Evolutionary conservation across 352 stramenopile genomes (phyloP).

Genomic region (Globisporangium viniferum): DNA sequence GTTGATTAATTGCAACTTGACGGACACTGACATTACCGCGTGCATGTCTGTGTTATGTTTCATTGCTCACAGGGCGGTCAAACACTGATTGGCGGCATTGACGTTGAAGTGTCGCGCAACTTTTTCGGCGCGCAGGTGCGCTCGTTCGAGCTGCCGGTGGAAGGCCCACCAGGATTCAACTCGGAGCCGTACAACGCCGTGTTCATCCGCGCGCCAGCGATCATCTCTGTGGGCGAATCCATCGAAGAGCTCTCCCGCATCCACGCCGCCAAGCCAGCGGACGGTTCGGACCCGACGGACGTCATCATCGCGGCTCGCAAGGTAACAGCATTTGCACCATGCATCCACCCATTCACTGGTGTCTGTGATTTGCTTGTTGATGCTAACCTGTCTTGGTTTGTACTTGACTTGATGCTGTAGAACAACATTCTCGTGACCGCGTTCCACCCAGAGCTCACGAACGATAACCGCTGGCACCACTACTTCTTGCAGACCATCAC

Average conservation of each 20-base stretch:
- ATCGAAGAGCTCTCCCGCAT: conserved; percentile 92
- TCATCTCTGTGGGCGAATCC: conserved; percentile 87
- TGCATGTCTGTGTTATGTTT: conserved; percentile 19
- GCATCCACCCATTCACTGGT: not conserved
- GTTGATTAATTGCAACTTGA: conserved; percentile 16
- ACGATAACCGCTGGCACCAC: conserved; percentile 92
- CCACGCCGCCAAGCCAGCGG: conserved; percentile 57
- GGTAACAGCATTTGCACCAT: conserved; percentile 17
- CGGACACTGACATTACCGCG: conserved; percentile 31
- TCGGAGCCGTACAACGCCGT: conserved; percentile 89
- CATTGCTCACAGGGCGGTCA: conserved; percentile 71
- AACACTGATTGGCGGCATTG: conserved; percentile 92
- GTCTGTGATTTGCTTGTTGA: not conserved
- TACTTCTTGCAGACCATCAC: conserved; percentile 90
- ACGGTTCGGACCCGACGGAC: conserved; percentile 73
- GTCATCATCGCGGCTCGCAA: conserved; percentile 82
- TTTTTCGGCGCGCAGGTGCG: conserved; percentile 96
- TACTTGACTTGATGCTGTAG: conserved; percentile 17
- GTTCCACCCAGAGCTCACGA: conserved; percentile 96
- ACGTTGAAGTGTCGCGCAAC: conserved; percentile 95
- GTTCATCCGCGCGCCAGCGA: conserved; percentile 96
- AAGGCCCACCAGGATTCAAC: conserved; percentile 54
- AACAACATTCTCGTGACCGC: conserved; percentile 92
- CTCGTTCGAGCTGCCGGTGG: conserved; percentile 67
- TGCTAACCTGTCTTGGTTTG: not conserved